Conservation (phyloP, 2,329 filamentous ascomycete genomes). For the Apiospora marii region DNA sequence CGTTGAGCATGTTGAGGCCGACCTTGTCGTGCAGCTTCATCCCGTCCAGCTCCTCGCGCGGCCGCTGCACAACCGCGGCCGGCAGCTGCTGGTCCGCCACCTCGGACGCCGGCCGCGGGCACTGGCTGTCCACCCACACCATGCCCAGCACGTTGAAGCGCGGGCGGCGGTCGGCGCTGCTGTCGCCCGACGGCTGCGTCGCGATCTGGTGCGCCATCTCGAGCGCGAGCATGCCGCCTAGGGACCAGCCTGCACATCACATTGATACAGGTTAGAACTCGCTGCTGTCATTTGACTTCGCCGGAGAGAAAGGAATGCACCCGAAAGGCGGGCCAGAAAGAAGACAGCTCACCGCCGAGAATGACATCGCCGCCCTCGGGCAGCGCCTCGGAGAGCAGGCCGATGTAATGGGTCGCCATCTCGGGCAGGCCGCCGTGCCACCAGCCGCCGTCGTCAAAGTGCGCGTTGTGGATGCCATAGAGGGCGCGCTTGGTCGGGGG, state of each 20-base stretch:
- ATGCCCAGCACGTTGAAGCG: constrained; percentile 55
- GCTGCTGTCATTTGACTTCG: background rate
- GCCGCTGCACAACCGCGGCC: constrained; percentile 39
- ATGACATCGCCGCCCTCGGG: constrained; percentile 50
- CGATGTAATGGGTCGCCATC: constrained; percentile 61
- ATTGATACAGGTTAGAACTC: background rate
- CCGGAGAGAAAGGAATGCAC: background rate
- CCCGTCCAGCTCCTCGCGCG: constrained; percentile 37
- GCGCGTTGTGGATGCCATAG: constrained; percentile 64
- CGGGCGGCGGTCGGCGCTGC: constrained; percentile 22
- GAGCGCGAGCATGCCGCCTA: constrained; percentile 60
- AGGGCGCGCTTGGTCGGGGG: constrained; percentile 53
- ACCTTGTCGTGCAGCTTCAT: constrained; percentile 43
- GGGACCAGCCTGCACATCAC: constrained; percentile 54
- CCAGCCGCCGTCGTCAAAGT: constrained; percentile 53
- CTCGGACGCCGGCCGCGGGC: constrained; percentile 38
- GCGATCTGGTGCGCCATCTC: constrained; percentile 57
- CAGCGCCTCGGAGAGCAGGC: constrained; percentile 51
- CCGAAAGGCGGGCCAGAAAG: background rate
- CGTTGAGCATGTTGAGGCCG: constrained; percentile 43
- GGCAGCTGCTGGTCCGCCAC: constrained; percentile 30
- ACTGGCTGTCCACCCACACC: constrained; percentile 61
- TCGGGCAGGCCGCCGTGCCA: constrained; percentile 62
- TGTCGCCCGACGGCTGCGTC: constrained; percentile 38
- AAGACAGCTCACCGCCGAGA: constrained; percentile 50